phyloP scores from a whole-genome alignment of 2,329 filamentous ascomycete species.

The Paramyrothecium sp. region DNA sequence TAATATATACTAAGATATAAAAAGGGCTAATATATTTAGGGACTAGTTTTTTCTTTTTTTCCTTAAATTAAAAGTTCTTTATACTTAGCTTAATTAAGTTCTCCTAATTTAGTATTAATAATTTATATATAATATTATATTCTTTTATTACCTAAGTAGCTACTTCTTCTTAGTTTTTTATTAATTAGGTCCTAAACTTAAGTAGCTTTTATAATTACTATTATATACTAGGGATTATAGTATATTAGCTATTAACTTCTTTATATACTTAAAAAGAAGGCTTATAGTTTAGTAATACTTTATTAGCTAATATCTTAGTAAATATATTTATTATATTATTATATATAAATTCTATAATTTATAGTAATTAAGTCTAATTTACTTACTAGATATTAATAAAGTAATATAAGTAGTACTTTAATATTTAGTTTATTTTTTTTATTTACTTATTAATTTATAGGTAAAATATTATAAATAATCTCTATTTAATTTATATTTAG shows the following conservation, averaged over 20 bases:
- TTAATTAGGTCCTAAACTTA: too few relatives aligned
- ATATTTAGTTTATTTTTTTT: background rate
- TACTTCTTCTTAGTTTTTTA: background rate
- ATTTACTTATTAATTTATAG: background rate
- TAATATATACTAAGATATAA: background rate
- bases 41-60: background rate
- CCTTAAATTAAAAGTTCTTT: background rate
- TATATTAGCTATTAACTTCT: background rate
- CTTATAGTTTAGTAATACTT: background rate
- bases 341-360: conserved; percentile 2
- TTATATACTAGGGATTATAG: background rate
- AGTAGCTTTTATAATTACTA: background rate
- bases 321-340: conserved; percentile 1
- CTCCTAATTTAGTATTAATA: background rate
- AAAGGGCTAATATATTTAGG: background rate
- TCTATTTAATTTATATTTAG: conserved; percentile 1
- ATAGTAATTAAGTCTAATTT: background rate
- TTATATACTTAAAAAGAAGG: background rate
- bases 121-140: background rate
- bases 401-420: background rate
- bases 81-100: background rate
- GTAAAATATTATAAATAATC: background rate
- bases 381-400: conserved; percentile 1
- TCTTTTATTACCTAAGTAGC: conserved; percentile 1
- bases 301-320: background rate